These are phyloP conservation scores for Claviceps cyperi DNA, from an alignment of 2,329 filamentous ascomycete species.

Conservation along the genomic window DNA sequence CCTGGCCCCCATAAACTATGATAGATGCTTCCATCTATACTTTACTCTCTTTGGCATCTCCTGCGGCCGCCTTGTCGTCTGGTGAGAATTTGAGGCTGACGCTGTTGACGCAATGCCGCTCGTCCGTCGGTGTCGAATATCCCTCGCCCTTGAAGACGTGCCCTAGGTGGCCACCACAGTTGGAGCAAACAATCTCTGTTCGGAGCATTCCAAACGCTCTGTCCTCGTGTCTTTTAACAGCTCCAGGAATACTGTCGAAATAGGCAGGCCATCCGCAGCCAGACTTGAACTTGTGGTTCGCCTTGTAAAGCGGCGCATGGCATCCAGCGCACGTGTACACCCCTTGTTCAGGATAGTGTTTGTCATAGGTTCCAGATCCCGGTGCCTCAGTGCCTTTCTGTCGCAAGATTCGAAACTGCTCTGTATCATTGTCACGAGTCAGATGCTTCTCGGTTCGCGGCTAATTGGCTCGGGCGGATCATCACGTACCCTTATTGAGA, in stretches of 20 bases:
- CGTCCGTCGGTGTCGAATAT: conserved; percentile 73
- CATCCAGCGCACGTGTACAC: conserved; percentile 84
- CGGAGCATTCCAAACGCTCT: conserved; percentile 64
- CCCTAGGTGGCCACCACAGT: conserved; percentile 88
- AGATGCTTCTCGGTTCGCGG: background rate
- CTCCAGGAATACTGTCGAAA: conserved; percentile 86
- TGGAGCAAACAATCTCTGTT: conserved; percentile 87
- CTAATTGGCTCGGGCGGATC: background rate
- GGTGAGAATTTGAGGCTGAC: conserved; percentile 70
- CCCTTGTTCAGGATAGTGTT: conserved; percentile 62
- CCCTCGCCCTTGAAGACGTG: conserved; percentile 91
- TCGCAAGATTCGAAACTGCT: conserved; percentile 89
- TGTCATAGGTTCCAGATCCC: conserved; percentile 71
- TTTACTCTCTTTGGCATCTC: conserved; percentile 21
- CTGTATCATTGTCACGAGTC: conserved; percentile 29
- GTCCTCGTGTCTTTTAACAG: conserved; percentile 72
- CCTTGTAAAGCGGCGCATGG: conserved; percentile 77
- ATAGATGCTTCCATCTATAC: conserved; percentile 10
- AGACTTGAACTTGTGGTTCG: conserved; percentile 87
- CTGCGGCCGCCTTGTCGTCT: conserved; percentile 38
- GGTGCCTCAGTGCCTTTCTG: conserved; percentile 82
- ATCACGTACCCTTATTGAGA: conserved; percentile 40
- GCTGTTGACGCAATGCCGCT: conserved; percentile 95
- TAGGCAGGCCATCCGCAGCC: conserved; percentile 98
- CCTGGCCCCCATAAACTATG: background rate